Conservation (phyloP, 2,329 filamentous ascomycete species). For the Penicillium nordicum region DNA sequence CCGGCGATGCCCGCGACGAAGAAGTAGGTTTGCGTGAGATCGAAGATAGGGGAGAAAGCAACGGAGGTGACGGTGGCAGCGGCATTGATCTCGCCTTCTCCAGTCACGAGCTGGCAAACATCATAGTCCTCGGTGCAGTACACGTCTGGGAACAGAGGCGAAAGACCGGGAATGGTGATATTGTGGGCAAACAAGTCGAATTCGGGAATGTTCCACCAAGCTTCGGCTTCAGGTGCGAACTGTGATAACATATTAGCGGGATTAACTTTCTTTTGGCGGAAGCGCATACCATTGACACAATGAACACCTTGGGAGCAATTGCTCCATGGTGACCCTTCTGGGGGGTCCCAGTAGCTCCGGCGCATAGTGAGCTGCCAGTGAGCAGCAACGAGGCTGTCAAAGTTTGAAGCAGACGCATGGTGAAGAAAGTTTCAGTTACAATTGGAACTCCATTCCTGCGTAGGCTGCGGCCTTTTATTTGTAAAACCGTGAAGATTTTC, state of each 20-base stretch:
- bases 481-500: background rate
- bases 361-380: constrained; percentile 11
- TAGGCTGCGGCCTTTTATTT: background rate
- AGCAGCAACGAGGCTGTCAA: constrained; percentile 17
- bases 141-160: constrained; percentile 61
- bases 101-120: constrained; percentile 67
- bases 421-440: background rate
- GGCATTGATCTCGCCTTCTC: constrained; percentile 72
- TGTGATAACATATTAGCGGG: constrained; percentile 26
- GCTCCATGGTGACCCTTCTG: constrained; percentile 9
- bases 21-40: constrained; percentile 67
- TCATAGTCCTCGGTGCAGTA: constrained; percentile 60
- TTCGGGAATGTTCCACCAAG: constrained; percentile 59
- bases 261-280: background rate
- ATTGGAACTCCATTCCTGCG: background rate
- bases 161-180: constrained; percentile 60
- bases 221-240: constrained; percentile 60
- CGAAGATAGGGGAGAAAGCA: constrained; percentile 59
- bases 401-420: constrained; percentile 12
- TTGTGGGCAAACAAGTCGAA: constrained; percentile 56
- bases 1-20: constrained; percentile 69
- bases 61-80: constrained; percentile 64
- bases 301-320: constrained; percentile 42
- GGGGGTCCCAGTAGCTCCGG: background rate
- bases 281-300: constrained; percentile 40